Base-by-base conservation (phyloP, 352 stramenopile genomes). In the Phytopythium boreale region DNA sequence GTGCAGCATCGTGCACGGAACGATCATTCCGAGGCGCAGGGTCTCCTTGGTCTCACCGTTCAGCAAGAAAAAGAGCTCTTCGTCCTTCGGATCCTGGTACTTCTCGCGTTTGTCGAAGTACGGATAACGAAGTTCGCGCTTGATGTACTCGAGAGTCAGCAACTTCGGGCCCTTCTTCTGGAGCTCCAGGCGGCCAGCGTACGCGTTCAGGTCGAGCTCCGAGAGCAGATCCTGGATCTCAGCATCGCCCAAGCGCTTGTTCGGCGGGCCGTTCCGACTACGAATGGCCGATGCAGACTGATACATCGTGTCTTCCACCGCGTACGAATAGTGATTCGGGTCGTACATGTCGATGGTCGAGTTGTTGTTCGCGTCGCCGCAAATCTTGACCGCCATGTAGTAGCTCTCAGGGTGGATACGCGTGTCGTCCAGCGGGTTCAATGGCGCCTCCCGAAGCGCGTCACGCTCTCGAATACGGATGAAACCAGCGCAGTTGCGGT, bases 351-450 rank as follows among this genome's bases (percentile, higher is more conserved):
- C 88, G 51, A 96, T 95, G 4, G 87, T 95, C 37, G 87, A 94
- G 66, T 96, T 95, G 72, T 95, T 95, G 72, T 95, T 96, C 10
- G 88, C 88, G 63, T 96, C 87, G 56, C 88, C 88, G 63, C 88
- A 96, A 69, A 96, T 96, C 58, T 95, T 95, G 22, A 96, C 88
- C 14, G 88, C 88, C 88, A 96, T 96, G 67, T 94, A 96, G 67
- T 96, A 96, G 44, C 88, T 96, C 65, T 96, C 88, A 3, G 88
- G 88, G 53, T 96, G 88, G 56, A 96, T 95, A 43, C 88, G 75
- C 0, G 88, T 96, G 56, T 96, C 88, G 65, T 96, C 88, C 17
- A 96, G 66, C 26, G 88, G 87, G 66, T 96, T 95, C 26, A 96
- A 67, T 15, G 87, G 87, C 24, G 87, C 70, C 66, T 96, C 88